Conservation (phyloP, 1,284 basidiomycete genomes). For the Golubevia pallescens region DNA sequence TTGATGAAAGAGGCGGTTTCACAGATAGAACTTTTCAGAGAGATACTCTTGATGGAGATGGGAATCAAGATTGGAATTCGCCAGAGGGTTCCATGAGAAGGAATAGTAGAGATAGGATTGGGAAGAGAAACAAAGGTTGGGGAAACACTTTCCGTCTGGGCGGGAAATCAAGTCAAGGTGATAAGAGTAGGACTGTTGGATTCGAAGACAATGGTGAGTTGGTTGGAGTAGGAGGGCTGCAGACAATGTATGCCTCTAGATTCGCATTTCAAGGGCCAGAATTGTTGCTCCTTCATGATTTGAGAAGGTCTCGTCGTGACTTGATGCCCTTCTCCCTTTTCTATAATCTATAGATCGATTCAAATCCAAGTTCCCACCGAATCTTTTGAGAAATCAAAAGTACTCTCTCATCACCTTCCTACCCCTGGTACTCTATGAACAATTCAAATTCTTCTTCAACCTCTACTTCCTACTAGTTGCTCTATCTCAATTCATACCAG, state of each 20-base stretch:
- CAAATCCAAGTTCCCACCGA: slow-evolving; percentile 69
- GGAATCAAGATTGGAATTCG: not conserved
- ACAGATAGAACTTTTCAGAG: not conserved
- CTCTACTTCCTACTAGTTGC: slow-evolving; percentile 97
- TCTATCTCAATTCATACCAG: slow-evolving; percentile 91
- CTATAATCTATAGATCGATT: not conserved
- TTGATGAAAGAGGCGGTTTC: not conserved
- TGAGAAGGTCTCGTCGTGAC: no score
- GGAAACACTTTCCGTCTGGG: not conserved
- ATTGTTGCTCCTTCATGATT: not conserved
- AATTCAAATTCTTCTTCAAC: slow-evolving; percentile 99
- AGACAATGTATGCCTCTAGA: not conserved
- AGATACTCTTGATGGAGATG: not conserved
- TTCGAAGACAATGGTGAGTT: not conserved
- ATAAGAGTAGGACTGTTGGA: not conserved
- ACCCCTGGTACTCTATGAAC: slow-evolving; percentile 95
- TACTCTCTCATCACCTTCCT: slow-evolving; percentile 94
- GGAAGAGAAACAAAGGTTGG: not conserved
- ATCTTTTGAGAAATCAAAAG: slow-evolving; percentile 95
- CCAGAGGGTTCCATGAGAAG: not conserved
- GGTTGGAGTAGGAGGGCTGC: not conserved
- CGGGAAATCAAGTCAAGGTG: not conserved
- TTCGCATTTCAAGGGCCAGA: not conserved
- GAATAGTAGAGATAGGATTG: not conserved
- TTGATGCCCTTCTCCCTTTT: not conserved